Conservation (phyloP, 176 grass and related monocot genomes). For the Rhipidocladum racemiflorum region DNA sequence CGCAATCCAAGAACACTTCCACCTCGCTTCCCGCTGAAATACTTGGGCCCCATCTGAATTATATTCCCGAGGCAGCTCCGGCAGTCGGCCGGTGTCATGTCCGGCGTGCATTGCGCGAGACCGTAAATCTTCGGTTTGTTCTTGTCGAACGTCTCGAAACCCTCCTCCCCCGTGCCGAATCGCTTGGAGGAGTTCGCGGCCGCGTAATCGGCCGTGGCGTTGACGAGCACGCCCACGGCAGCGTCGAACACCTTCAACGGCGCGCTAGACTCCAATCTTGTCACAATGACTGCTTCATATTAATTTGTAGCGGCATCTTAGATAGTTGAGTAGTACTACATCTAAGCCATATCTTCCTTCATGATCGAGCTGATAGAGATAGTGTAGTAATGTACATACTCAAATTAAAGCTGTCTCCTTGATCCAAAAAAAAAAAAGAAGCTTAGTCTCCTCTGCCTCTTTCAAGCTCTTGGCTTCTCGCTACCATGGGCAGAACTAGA, state of each 20-base stretch:
- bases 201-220: constrained; percentile 39
- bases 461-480: no score
- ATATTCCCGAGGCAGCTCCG: neutral
- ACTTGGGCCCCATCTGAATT: accelerated
- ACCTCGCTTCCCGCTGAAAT: neutral
- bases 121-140: constrained; percentile 27
- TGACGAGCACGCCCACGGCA: constrained; percentile 6
- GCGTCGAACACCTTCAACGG: constrained; percentile 10
- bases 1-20: neutral
- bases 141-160: neutral
- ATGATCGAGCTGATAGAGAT: neutral
- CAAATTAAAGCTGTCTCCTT: neutral
- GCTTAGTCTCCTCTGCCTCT: no score
- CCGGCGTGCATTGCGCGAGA: constrained; percentile 54
- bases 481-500: no score
- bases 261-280: neutral
- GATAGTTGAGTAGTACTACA: neutral
- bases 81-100: constrained; percentile 36
- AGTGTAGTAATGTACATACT: neutral
- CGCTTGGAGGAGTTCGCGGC: constrained; percentile 28
- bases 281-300: neutral
- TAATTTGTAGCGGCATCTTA: neutral
- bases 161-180: constrained; percentile 36
- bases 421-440: no score
- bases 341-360: neutral